Base-by-base conservation (phyloP, 2,329 filamentous ascomycete genomes). In the Pestalotiopsis sp. region DNA sequence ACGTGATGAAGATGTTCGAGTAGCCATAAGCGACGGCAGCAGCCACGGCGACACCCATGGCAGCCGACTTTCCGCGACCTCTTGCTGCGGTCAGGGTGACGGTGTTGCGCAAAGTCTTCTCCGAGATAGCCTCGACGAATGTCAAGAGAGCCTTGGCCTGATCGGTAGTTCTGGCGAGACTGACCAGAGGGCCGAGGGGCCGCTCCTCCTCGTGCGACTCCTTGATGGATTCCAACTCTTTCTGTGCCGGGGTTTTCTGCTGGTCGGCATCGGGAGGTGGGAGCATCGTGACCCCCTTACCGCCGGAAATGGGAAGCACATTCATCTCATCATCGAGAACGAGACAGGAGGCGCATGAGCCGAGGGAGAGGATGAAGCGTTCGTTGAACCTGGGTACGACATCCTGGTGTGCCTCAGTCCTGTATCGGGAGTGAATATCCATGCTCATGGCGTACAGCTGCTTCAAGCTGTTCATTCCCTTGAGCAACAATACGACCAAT, bases 1-100 rank as follows among this genome's bases (percentile, higher is more conserved):
- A 98, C 1, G 96, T 99, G 78, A 99, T 97, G 82, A 99, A 99
- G 76, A 99, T 97, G 80, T 99, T 99, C 84, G 94, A 97, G 82
- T 99, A 99, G 31, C 96, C 96, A 78, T 98, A 93, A 1, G 96
- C 95, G 59, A 99, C 89, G 1, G 97, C 97, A 2, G 96, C 94
- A 3, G 96, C 96, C 58, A 99, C 92, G 3, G 96, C 94, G 65
- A 99, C 91, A 82, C 96, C 96, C 76, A 99, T 88, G 31, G 96
- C 96, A 20, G 96, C 97, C 23, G 96, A 99, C 83, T 99, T 99
- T 82, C 96, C 96, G 76, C 96, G 91, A 80, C 96, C 96, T 90
- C 96, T 91, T 49, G 92, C 95, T 20, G 96, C 96, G 12, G 96
- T 99, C 73, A 99, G 81, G 0, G 96, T 93, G 45, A 99, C 96